Base-by-base conservation (phyloP, 371 early-diverging fungal genomes). In the Mortierella sp. region DNA sequence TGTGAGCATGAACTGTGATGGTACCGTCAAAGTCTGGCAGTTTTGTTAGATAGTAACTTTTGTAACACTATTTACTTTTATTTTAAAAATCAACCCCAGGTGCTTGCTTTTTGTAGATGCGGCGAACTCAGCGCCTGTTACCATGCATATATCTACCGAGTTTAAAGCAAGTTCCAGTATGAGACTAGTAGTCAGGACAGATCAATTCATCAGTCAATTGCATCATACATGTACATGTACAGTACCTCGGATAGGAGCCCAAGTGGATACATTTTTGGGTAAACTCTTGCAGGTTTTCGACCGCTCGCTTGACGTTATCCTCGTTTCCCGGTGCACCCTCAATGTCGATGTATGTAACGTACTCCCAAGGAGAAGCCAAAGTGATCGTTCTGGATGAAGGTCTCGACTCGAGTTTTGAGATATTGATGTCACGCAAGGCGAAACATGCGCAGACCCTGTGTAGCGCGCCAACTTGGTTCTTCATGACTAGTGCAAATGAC, bases 401-500 rank as follows among this genome's bases (percentile, higher is more conserved):
- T 40, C 79, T 66, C 15, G 79, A 79, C 28, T 79, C 79, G 19
- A 79, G 71, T 36, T 79, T 79, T 5, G 79, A 74, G 58, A 79
- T 74, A n/a, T 79, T 79, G 74, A 79, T 79, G 45, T 79, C 74
- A 9, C 79, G 63, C 5, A 79, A 32, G 2, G 79, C 79, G 55
- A 79, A 79, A 22, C 79, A 79, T 0, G 79, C 50, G 22, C 70
- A 70, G 33, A 79, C 69, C 4, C 79, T 60, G 36, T 79, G 74
- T 5, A 79, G 40, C 0, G 79, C 79, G 0, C 79, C 79, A 45
- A 70, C 60, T 57, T 79, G 79, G 41, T 79, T 79, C 62, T 79
- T 79, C 79, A 79, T 70, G 43, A 79, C 71, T 19, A 79, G 48
- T 10, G 79, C 74, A 41, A 73, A 79, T 4, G 79, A 79, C 19